Evolutionary conservation across 768 basidiomycete species (phyloP).

Genomic region (Mycena maculata): DNA sequence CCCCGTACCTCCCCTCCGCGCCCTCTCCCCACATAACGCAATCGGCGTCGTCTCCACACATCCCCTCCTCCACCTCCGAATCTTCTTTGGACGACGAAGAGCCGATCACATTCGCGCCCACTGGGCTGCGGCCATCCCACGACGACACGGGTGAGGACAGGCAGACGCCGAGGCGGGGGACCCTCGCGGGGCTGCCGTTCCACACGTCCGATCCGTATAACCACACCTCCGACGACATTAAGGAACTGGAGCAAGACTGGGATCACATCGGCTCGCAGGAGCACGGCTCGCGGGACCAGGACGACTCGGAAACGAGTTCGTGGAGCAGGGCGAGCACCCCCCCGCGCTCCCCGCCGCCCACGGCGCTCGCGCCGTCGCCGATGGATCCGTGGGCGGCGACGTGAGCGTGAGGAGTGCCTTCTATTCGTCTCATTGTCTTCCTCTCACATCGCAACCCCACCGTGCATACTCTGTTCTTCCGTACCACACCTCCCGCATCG

Average conservation of each 20-base stretch:
- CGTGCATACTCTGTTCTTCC: too few species aligned
- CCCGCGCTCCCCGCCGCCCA: conserved; percentile 19
- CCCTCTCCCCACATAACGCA: neutral
- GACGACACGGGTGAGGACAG: neutral
- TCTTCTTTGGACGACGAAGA: neutral
- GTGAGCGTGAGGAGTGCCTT: too few species aligned
- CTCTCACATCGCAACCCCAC: too few species aligned
- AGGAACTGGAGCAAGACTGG: neutral
- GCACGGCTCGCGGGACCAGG: neutral
- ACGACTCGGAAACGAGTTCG: conserved; percentile 11
- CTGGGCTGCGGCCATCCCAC: neutral
- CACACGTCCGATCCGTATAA: neutral
- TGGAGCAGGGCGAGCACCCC: too few species aligned
- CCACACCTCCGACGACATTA: neutral
- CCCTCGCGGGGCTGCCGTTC: neutral
- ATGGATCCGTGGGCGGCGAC: conserved; percentile 17
- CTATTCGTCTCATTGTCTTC: too few species aligned
- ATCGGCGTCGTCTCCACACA: neutral
- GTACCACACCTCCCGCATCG: too few species aligned
- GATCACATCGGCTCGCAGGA: neutral
- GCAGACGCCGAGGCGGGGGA: conserved; percentile 14
- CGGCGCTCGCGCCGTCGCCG: neutral
- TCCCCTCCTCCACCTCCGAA: neutral
- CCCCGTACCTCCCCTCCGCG: conserved; percentile 2
- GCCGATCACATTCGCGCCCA: conserved; percentile 17